Conservation (phyloP, 2,329 filamentous ascomycete species). For the Chaetomium sp. region DNA sequence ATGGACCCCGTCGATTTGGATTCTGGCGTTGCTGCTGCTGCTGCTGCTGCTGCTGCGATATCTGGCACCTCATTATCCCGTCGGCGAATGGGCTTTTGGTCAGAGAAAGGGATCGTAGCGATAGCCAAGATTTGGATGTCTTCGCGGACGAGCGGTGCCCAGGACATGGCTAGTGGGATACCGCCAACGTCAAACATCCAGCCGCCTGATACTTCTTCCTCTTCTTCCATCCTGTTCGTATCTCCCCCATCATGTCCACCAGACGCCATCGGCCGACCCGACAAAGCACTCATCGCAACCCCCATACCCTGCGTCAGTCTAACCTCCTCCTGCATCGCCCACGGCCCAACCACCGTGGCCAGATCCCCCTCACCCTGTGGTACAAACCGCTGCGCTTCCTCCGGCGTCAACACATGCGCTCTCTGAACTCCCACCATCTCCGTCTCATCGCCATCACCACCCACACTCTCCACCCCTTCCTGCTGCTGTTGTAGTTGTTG, state of each 20-base stretch:
- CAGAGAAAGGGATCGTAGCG: slow-evolving; percentile 43
- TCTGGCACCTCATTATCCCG: slow-evolving; percentile 24
- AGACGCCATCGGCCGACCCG: too few species aligned
- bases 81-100: slow-evolving; percentile 33
- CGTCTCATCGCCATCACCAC: too few species aligned
- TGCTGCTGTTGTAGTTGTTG: too few species aligned
- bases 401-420: slow-evolving; percentile 17
- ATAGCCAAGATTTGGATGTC: slow-evolving; percentile 45
- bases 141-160: slow-evolving; percentile 38
- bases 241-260: too few species aligned
- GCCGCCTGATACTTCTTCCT: slow-evolving; percentile 26
- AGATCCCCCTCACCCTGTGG: slow-evolving; percentile 21
- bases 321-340: slow-evolving; percentile 23
- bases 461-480: too few species aligned
- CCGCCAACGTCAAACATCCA: slow-evolving; percentile 52
- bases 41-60: slow-evolving; percentile 26
- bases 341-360: slow-evolving; percentile 25
- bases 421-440: slow-evolving; percentile 15
- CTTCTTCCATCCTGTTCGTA: too few species aligned
- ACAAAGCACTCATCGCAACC: slow-evolving; percentile 3
- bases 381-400: slow-evolving; percentile 14
- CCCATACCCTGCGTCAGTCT: slow-evolving; percentile 17
- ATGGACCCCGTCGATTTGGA: slow-evolving; percentile 36
- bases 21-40: too few species aligned
- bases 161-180: slow-evolving; percentile 46